A percentile compares a stretch with the other conserved stretches of the same genome.
phyloP scores from a whole-genome alignment of 2,329 filamentous ascomycete species.

The Rhexocercosporidium sp. region DNA sequence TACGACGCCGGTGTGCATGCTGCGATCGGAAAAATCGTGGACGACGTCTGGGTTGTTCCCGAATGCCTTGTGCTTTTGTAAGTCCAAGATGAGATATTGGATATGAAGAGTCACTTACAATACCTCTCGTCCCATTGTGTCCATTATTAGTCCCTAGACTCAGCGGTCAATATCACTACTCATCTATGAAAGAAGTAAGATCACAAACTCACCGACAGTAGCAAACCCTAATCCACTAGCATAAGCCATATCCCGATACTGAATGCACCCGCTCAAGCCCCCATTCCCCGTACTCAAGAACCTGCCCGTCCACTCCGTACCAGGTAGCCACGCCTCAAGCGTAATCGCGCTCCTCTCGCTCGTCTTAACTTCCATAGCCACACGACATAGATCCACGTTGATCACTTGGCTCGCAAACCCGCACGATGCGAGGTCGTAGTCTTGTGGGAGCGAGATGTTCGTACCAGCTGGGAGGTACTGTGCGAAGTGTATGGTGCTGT shows the following conservation, averaged over 20 bases:
- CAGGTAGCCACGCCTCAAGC: slow-evolving; percentile 39
- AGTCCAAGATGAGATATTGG: neutral
- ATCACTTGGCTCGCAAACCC: slow-evolving; percentile 17
- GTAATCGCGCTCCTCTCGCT: slow-evolving; percentile 26
- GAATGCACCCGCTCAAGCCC: slow-evolving; percentile 35
- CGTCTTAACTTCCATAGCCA: slow-evolving; percentile 31
- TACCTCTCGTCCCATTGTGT: slow-evolving; percentile 37
- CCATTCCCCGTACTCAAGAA: slow-evolving; percentile 46
- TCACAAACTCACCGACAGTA: slow-evolving; percentile 27
- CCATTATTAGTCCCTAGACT: slow-evolving; percentile 34
- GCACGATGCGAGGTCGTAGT: slow-evolving; percentile 27
- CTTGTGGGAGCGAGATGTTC: slow-evolving; percentile 22
- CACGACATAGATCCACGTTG: slow-evolving; percentile 26
- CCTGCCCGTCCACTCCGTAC: slow-evolving; percentile 47
- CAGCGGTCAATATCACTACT: neutral
- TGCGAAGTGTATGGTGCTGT: slow-evolving; percentile 32
- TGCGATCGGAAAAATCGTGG: slow-evolving; percentile 37
- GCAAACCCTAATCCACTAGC: slow-evolving; percentile 32
- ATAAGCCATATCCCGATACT: slow-evolving; percentile 34
- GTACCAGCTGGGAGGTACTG: slow-evolving; percentile 26
- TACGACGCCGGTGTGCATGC: slow-evolving; percentile 31
- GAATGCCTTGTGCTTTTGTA: slow-evolving; percentile 21
- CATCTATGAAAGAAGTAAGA: neutral
- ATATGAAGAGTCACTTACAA: slow-evolving; percentile 11
- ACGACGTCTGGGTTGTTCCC: slow-evolving; percentile 34